Evolutionary conservation across 2,329 filamentous ascomycete genomes (phyloP).

Genomic region (Ophiostoma quercus): DNA sequence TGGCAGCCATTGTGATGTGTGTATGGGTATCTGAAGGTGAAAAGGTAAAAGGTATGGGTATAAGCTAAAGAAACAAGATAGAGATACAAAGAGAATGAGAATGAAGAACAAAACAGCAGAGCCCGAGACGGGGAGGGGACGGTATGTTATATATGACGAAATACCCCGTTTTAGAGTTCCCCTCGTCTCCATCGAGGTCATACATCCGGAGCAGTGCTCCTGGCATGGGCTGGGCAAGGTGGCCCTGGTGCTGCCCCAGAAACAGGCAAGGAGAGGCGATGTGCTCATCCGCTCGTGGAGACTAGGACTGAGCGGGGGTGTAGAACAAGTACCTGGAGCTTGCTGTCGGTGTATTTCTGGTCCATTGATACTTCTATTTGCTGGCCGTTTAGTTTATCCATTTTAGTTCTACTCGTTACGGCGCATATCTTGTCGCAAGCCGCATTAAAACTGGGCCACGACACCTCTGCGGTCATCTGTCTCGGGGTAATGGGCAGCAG

Average conservation of each 20-base stretch:
- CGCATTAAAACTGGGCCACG: constrained; percentile 16
- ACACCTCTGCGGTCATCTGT: constrained; percentile 11
- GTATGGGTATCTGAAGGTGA: constrained; percentile 8
- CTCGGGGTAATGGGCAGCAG: constrained; percentile 21
- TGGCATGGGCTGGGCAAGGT: too few species aligned
- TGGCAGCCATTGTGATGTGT: constrained; percentile 32
- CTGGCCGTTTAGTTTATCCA: background rate
- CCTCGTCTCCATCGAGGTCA: constrained; percentile 9
- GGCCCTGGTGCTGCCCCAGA: background rate
- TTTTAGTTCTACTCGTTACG: background rate
- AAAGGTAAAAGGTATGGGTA: background rate
- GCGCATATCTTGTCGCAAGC: constrained; percentile 6
- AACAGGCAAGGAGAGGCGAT: background rate
- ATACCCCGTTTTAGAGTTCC: constrained; percentile 3
- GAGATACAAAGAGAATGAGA: background rate
- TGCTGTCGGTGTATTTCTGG: background rate
- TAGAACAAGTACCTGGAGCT: constrained; percentile 10
- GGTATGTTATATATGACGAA: constrained; percentile 15
- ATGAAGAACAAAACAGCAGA: background rate
- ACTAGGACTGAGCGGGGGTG: constrained; percentile 14
- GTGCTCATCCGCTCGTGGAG: background rate
- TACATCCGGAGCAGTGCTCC: background rate
- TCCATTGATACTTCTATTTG: background rate
- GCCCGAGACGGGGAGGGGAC: background rate
- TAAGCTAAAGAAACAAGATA: background rate